Evolutionary conservation across 441 rosid genomes (phyloP).

Genomic region (Bruguiera hainesii): DNA sequence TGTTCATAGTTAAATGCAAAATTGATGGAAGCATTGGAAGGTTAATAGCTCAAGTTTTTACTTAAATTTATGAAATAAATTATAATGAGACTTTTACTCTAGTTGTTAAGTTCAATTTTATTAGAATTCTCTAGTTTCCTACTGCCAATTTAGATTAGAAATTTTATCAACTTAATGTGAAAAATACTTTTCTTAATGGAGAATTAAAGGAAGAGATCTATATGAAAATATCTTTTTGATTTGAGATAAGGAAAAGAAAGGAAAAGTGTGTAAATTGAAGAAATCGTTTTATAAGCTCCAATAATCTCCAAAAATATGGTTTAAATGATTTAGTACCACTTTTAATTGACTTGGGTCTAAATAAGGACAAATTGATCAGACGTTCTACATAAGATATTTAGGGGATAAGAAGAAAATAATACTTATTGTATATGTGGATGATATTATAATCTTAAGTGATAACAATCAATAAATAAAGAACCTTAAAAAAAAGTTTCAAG

Average conservation of each 20-base stretch:
- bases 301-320: background rate
- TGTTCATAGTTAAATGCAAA: background rate
- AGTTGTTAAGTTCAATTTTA: too few species aligned
- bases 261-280: background rate
- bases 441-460: too few species aligned
- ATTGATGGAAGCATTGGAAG: too few species aligned
- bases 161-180: background rate
- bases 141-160: background rate
- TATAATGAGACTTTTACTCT: too few species aligned
- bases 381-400: background rate
- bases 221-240: background rate
- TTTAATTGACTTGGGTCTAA: background rate
- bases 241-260: background rate
- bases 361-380: background rate
- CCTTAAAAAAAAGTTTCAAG: background rate
- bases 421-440: too few species aligned
- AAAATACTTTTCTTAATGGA: background rate
- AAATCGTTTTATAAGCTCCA: background rate
- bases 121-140: background rate
- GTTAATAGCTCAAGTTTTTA: too few species aligned
- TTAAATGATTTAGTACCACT: background rate
- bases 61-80: too few species aligned
- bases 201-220: background rate
- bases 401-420: background rate
- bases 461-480: too few species aligned